A percentile compares a stretch with the other conserved stretches of the same genome.
Conservation (phyloP, 177 flowering plant species). For the Vitis hybrid region DNA sequence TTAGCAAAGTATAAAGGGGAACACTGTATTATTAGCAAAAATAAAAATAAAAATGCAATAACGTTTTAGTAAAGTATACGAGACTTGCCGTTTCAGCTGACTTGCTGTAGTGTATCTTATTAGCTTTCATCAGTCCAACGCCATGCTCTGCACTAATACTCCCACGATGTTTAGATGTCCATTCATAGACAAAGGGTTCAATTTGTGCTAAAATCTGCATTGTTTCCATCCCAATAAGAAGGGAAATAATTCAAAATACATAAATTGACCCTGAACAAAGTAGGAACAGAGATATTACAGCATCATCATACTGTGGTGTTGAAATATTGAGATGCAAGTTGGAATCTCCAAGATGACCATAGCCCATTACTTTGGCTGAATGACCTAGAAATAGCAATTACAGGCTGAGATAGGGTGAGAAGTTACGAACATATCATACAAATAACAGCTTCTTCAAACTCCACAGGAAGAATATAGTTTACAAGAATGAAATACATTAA, state of each 20-base stretch:
- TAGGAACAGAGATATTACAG: slow-evolving; percentile 43
- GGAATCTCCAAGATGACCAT: slow-evolving; percentile 98
- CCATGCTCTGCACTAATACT: slow-evolving; percentile 99
- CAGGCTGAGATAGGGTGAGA: neutral
- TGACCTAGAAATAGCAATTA: slow-evolving; percentile 39
- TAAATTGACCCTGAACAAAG: neutral
- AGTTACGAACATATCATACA: too few relatives aligned
- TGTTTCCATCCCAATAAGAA: neutral
- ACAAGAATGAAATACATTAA: too few relatives aligned
- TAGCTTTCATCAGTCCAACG: slow-evolving; percentile 93
- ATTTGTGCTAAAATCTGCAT: slow-evolving; percentile 74
- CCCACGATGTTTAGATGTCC: slow-evolving; percentile 88
- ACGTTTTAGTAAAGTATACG: neutral
- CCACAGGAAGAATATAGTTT: too few relatives aligned
- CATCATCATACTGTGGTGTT: slow-evolving; percentile 63
- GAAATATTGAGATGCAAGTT: slow-evolving; percentile 95
- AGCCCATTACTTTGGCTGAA: slow-evolving; percentile 73
- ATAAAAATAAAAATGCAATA: too few relatives aligned
- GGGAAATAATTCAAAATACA: slow-evolving; percentile 3
- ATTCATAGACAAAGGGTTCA: slow-evolving; percentile 98
- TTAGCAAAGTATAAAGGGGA: too few relatives aligned
- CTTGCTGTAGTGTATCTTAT: slow-evolving; percentile 87
- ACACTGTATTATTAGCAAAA: too few relatives aligned
- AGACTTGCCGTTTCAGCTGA: slow-evolving; percentile 70
- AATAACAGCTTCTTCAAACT: too few relatives aligned